Percentiles rank a stretch among this genome's conserved stretches.
Conservation (phyloP, 345 rosid genomes). For the Anacardium occidentale region DNA sequence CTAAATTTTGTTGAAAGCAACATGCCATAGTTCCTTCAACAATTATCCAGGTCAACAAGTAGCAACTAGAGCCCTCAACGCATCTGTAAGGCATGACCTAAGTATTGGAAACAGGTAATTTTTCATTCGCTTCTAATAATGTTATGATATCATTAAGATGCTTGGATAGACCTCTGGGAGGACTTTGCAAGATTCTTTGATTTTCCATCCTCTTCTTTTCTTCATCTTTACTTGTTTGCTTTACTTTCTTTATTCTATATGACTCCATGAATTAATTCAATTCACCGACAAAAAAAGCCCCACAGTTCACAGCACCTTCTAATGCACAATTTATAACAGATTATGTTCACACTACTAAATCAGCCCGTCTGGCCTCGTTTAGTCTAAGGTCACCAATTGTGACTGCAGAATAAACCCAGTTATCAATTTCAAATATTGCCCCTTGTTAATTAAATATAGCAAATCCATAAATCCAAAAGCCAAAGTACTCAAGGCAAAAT, state of each 20-base stretch:
- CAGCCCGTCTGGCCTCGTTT: not conserved
- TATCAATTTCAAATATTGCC: conserved; percentile 2
- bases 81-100: not conserved
- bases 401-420: not conserved
- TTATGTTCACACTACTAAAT: not conserved
- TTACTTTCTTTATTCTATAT: not conserved
- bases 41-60: not conserved
- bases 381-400: not conserved
- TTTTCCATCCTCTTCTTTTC: not conserved
- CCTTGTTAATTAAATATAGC: not conserved
- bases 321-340: not conserved
- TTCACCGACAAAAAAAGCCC: not conserved
- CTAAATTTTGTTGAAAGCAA: not conserved
- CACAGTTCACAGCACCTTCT: not conserved
- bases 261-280: not conserved
- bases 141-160: not conserved
- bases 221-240: not conserved
- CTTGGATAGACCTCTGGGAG: not conserved
- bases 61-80: not conserved
- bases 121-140: no score
- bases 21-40: not conserved
- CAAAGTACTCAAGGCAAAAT: not conserved
- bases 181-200: not conserved
- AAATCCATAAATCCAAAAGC: not conserved
- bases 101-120: not conserved